Base-by-base conservation (phyloP, 305 asterid genomes). In the Solanum aculeatissimum region DNA sequence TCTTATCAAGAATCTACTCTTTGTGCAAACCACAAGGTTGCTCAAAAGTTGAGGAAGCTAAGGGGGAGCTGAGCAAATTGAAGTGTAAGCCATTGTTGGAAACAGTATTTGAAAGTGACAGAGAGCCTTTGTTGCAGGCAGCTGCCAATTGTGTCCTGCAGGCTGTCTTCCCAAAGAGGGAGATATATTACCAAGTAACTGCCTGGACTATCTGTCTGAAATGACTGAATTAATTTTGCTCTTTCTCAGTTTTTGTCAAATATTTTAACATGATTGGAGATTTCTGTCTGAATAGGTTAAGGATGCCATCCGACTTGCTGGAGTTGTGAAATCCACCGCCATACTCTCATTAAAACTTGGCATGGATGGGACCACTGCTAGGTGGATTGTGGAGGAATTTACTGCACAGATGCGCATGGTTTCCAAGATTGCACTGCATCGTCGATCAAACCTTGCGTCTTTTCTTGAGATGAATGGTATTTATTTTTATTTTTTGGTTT, bases 341-440 rank as follows among this genome's bases (percentile, higher is more conserved):
- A 45, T 88, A 54, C 98, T 97, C 88, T 92, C 92, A 29, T 94
- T 94, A 18, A 95, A 92, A 89, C 90, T 97, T 88, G 99, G 98
- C 60, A 90, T 89, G 88, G 99, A 98, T 86, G 98, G 94, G 89
- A 92, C 89, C 84, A 89, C 98, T 49, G 85, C 97, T 69, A 96
- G 95, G 80, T 97, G 99, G 99, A 92, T 95, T 62, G 89, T 95
- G 80, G 98, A 95, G 92, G 98, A 92, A 92, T 97, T 97, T 82
- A 97, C 98, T 2, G 92, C 94, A 35, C 99, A 95, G 88, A 97
- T 97, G 99, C 98, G 95, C 82, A 98, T 98, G 60, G 99, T 97
- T 91, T 97, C 99, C 85, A 97, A 93, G 92, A 93, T 95, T 81
- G 98, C 98, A 14, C 88, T 97, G 83, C 98, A 94, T 84, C 99